phyloP scores from a whole-genome alignment of 148 eudicot species.

The Tetragonia tetragonoides region DNA sequence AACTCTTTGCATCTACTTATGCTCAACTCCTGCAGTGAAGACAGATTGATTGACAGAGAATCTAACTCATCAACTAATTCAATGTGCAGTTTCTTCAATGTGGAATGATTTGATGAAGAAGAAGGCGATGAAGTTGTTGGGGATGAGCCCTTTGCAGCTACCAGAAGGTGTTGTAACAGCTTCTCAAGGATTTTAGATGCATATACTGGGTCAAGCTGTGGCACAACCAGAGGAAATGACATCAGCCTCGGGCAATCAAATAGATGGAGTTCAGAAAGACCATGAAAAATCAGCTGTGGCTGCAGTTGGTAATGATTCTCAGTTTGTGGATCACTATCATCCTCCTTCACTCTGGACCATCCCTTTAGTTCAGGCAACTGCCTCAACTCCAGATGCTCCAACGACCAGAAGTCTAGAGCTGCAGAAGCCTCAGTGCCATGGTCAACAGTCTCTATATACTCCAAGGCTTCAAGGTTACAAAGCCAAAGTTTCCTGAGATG shows the following conservation, averaged over 20 bases:
- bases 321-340: not conserved
- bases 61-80: not conserved
- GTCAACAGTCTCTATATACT: not conserved
- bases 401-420: not conserved
- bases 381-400: not conserved
- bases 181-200: not conserved
- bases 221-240: not conserved
- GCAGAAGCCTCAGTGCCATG: not conserved
- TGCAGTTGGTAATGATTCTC: not conserved
- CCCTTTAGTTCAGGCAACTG: not conserved
- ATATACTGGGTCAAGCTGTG: not conserved
- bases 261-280: not conserved
- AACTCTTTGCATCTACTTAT: not conserved
- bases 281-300: not conserved
- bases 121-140: not conserved
- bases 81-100: not conserved
- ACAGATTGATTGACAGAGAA: not conserved
- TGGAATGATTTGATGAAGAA: not conserved
- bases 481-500: not conserved
- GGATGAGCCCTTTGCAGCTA: not conserved
- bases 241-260: not conserved
- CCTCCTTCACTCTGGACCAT: not conserved
- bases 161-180: not conserved
- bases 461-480: not conserved
- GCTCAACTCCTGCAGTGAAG: not conserved